Base-by-base conservation (phyloP, 306 rosid species). In the Gleditsia sinensis region DNA sequence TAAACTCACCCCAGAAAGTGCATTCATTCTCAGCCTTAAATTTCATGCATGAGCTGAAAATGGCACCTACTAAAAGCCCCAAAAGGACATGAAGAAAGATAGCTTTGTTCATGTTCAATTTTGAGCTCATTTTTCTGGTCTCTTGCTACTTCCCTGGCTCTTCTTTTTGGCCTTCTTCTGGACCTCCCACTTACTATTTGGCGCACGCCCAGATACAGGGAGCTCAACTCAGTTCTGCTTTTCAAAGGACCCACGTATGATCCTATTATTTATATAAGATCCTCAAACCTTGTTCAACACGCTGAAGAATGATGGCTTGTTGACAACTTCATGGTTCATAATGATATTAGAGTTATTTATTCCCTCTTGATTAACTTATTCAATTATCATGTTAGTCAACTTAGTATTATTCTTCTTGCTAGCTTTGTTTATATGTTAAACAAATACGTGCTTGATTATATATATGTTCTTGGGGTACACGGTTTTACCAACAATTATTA, bases 31-130 rank as follows among this genome's bases (percentile, higher is more conserved):
- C 39, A 8, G 67, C 28, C 46, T 70, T 36, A 45, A 25, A 69
- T 13, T 54, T 43, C 12, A 69, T 71, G 69, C 70, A 40, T 56
- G 75, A 81, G 66, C 60, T 71, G 53, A 81, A 76, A 58, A 81
- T 30, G 1, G 67, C 48, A 20, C 67, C 85, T 16, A 67, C 75
- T 20, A 71, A 55, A n/a, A 76, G 21, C 54, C 85, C 81, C 37
- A 63, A 49, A 57, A 71, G 55, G 53, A 54, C 75, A 71, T 81
- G 62, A 32, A 81, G n/a, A n/a, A n/a, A n/a, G n/a, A 49, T 30
- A 48, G 61, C 45, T 48, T 28, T 65, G 46, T 76, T 39, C 81
- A 71, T 65, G 36, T 46, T 64, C 23, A 20, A 11, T n/a, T 66
- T 48, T 8, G n/a, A 42, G 40, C 48, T 9, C 58, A 39, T 37